Evolutionary conservation across 2,329 filamentous ascomycete genomes (phyloP).

Genomic region (Exophiala dermatitidis): DNA sequence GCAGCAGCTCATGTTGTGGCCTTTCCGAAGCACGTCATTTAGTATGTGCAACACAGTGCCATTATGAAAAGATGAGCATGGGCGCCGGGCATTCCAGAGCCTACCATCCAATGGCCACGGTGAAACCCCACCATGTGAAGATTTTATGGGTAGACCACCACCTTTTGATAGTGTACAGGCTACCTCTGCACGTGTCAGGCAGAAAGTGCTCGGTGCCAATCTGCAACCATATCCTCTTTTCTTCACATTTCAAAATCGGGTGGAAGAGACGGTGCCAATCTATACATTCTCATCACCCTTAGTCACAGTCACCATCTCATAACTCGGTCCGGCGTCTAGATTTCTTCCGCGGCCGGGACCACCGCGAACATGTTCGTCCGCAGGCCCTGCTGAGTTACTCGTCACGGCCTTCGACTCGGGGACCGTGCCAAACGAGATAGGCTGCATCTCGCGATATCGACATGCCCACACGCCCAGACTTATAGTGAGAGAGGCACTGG

Average conservation of each 20-base stretch:
- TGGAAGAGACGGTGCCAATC: neutral
- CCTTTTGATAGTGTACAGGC: too few relatives aligned
- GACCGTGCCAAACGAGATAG: conserved; percentile 72
- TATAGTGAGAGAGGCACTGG: conserved; percentile 57
- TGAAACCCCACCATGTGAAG: too few relatives aligned
- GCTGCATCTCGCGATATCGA: conserved; percentile 78
- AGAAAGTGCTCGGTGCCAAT: neutral
- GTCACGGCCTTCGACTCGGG: neutral
- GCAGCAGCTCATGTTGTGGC: too few relatives aligned
- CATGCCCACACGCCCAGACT: conserved; percentile 82
- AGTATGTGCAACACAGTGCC: too few relatives aligned
- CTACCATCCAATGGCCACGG: too few relatives aligned
- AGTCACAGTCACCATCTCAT: conserved; percentile 58
- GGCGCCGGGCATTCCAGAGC: too few relatives aligned
- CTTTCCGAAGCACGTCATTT: too few relatives aligned
- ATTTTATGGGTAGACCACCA: too few relatives aligned
- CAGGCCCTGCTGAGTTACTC: neutral
- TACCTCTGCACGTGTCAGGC: too few relatives aligned
- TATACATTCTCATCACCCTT: conserved; percentile 27
- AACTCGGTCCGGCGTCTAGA: conserved; percentile 37
- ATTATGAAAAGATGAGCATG: too few relatives aligned
- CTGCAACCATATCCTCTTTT: neutral
- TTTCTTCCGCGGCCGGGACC: conserved; percentile 26
- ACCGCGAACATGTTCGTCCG: conserved; percentile 34
- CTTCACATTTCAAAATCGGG: too few relatives aligned